Percentiles rank a stretch among this genome's conserved stretches.
Evolutionary conservation across 805 yeast species (phyloP).

Genomic region (Candida corydali): DNA sequence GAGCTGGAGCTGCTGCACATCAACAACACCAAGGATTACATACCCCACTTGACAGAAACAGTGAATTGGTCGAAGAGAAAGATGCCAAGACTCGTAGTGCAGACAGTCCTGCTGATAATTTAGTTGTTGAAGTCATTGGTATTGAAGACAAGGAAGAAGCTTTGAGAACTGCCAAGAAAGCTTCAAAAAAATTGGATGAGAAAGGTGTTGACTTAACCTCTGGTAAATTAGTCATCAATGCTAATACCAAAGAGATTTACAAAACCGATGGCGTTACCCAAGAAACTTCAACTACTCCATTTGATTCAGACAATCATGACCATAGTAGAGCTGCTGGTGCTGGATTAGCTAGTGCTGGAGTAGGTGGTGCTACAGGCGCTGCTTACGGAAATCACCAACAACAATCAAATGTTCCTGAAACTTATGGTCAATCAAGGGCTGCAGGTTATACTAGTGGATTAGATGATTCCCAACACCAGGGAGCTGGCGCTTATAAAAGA

Average conservation of each 20-base stretch:
- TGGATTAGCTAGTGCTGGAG: background rate
- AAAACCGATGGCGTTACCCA: constrained; percentile 14
- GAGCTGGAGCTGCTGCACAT: constrained; percentile 1
- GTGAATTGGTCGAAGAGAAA: constrained; percentile 4
- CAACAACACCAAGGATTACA: constrained; percentile 2
- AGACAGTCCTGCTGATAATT: constrained; percentile 4
- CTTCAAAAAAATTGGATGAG: constrained; percentile 24
- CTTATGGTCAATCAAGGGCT: constrained; percentile 5
- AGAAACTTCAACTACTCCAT: constrained; percentile 1
- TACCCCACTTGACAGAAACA: background rate
- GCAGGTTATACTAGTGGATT: constrained; percentile 2
- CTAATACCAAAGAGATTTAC: constrained; percentile 30
- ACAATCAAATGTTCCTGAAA: background rate
- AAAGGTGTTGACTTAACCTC: constrained; percentile 29
- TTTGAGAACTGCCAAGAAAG: constrained; percentile 26
- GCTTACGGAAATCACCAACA: background rate
- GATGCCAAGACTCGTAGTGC: background rate
- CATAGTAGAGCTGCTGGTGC: background rate
- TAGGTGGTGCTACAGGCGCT: background rate
- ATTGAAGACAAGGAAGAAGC: constrained; percentile 26
- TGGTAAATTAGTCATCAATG: constrained; percentile 32
- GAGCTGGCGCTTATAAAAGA: constrained; percentile 3
- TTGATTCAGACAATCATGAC: background rate
- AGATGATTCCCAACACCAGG: constrained; percentile 2
- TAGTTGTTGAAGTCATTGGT: constrained; percentile 33